A percentile compares a stretch with the other conserved stretches of the same genome.
These are phyloP conservation scores for Nicotiana benthamiana DNA, from an alignment of 257 asterid genomes.

Conservation along the genomic window DNA sequence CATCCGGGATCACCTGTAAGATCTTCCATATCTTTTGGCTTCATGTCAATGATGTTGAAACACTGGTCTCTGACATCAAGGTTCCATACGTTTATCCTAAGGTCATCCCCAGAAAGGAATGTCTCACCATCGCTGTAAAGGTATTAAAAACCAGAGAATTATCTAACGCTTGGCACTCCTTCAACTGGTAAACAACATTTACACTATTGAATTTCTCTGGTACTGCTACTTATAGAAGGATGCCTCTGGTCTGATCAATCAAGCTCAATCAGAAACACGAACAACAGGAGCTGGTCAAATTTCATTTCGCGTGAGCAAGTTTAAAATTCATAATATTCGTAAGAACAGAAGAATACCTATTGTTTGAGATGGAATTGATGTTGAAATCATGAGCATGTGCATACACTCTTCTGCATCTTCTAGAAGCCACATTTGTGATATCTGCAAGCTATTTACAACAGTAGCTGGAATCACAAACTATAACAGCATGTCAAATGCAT, in stretches of 20 bases:
- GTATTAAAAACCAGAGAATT: neutral
- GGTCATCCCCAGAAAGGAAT: conserved; percentile 85
- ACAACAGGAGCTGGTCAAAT: neutral
- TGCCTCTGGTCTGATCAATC: neutral
- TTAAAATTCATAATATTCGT: neutral
- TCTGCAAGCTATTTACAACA: neutral
- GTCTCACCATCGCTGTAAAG: conserved; percentile 69
- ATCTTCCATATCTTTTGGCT: conserved; percentile 87
- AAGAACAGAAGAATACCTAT: conserved; percentile 37
- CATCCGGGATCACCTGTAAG: conserved; percentile 47
- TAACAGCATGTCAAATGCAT: neutral
- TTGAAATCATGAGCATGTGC: conserved; percentile 90
- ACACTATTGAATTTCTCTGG: neutral
- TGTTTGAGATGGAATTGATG: conserved; percentile 78
- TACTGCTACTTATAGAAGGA: neutral
- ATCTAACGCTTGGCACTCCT: neutral
- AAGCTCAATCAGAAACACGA: neutral
- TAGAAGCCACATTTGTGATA: conserved; percentile 14
- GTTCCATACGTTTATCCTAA: conserved; percentile 79
- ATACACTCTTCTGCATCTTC: conserved; percentile 75
- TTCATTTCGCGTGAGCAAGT: neutral
- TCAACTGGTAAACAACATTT: neutral
- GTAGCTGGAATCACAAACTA: neutral
- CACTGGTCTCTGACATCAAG: conserved; percentile 79
- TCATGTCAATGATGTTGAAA: conserved; percentile 82